Base-by-base conservation (phyloP, 371 early-diverging fungal genomes). In the Rhizopus stolonifer region DNA sequence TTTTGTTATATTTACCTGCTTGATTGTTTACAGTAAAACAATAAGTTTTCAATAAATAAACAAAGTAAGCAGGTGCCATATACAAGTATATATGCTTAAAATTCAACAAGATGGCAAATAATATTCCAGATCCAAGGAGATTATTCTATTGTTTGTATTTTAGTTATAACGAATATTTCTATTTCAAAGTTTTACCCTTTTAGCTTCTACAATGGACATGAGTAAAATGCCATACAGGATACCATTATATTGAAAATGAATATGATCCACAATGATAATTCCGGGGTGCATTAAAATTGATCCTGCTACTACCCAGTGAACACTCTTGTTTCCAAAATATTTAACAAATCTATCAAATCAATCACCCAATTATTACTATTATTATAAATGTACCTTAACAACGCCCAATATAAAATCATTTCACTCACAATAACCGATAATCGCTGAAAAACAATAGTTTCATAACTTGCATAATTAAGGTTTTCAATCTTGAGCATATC, bases 221-320 rank as follows among this genome's bases (percentile, higher is more conserved):
- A 95, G 58, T 45, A 93, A 79, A 24, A 98, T 85, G 8, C 97
- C 97, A 53, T 90, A 94, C 34, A 98, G 66, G 47, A 95, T 82
- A 2, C 95, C 97, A 67, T 98, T 98, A 81, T 98, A 98, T 69
- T 98, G 98, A 62, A 98, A 98, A 69, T 98, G 98, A 56, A 94
- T 89, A 67, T 85, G 79, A 71, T 93, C 94, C 14, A 93, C 90
- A 57, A 92, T 84, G 31, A 89, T 60, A 13, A 98, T 65, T 0
- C 96, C 94, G 1, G 96, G 95, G 64, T 88, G 91, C 23, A 94
- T 62, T 47, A 94, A 88, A 25, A 86, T 64, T 4, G 89, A 67
- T 0, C 72, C 82, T 0, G 73, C 82, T 5, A 83, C 58, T 7
- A 83, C 54, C 56, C 62, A 62, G 51, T 71, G 64, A 14, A 69